These are phyloP conservation scores for Termitomyces sp. DNA, from an alignment of 1,284 basidiomycete genomes.

Conservation along the genomic window DNA sequence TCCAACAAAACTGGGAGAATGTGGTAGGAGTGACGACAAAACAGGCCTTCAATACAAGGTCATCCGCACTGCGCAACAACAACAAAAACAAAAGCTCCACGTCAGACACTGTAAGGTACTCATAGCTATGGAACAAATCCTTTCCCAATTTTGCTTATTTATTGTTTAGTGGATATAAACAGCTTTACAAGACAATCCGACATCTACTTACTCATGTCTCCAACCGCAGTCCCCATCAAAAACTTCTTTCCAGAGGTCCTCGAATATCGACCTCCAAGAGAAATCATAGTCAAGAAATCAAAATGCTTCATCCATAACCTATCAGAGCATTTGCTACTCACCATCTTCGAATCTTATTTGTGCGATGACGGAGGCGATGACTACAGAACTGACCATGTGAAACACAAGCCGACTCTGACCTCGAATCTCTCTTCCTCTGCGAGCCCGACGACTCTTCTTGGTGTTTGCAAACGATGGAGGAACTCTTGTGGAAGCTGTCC, in stretches of 20 bases:
- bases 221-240: too few relatives aligned
- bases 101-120: too few relatives aligned
- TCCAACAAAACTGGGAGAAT: too few relatives aligned
- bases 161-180: too few relatives aligned
- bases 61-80: too few relatives aligned
- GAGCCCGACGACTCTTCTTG: conserved; percentile 7
- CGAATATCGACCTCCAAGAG: background rate
- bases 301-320: conserved; percentile 4
- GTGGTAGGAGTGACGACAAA: too few relatives aligned
- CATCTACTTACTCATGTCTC: too few relatives aligned
- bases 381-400: background rate
- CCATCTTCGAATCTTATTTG: conserved; percentile 9
- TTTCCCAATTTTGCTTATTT: too few relatives aligned
- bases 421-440: background rate
- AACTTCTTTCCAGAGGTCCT: background rate
- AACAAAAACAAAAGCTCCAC: too few relatives aligned
- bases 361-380: background rate
- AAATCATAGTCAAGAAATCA: background rate
- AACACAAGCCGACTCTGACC: background rate
- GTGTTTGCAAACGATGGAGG: conserved; percentile 16
- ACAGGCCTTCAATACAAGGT: too few relatives aligned
- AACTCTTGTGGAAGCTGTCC: background rate
- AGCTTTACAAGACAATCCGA: too few relatives aligned
- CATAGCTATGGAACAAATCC: too few relatives aligned
- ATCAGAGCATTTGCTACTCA: background rate